Evolutionary conservation across 768 basidiomycete genomes (phyloP).

Genomic region (Symmetrospora coprosmae): DNA sequence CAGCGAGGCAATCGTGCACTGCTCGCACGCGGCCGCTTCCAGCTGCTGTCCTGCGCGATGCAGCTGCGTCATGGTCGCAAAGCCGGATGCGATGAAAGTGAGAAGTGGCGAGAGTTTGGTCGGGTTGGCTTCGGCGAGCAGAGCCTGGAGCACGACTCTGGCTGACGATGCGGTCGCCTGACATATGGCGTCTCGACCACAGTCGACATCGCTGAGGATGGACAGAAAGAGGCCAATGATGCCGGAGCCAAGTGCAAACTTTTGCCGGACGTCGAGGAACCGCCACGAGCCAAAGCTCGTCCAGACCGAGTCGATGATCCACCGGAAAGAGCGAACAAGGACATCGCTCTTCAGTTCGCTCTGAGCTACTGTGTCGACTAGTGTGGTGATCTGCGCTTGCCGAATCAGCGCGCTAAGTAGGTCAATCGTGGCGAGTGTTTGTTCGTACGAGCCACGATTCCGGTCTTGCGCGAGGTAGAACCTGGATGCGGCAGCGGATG

Average conservation of each 20-base stretch:
- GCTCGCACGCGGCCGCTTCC: conserved; percentile 55
- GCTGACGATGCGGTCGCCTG: neutral
- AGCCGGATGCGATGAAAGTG: conserved; percentile 52
- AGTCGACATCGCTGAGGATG: neutral
- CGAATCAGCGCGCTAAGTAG: neutral
- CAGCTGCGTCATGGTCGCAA: conserved; percentile 48
- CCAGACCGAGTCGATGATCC: neutral
- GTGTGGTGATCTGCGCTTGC: neutral
- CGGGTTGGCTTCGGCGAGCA: conserved; percentile 60
- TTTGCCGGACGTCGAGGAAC: neutral
- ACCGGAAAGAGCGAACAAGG: neutral
- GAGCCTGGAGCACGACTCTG: conserved; percentile 47
- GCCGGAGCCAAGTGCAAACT: too few species aligned
- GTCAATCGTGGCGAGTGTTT: neutral
- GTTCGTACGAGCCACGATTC: neutral
- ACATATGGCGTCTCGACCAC: neutral
- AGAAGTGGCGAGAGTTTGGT: conserved; percentile 71
- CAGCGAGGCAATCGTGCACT: conserved; percentile 55
- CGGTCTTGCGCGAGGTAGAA: neutral
- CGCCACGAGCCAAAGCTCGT: neutral
- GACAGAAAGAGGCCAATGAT: neutral
- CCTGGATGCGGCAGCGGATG: too few species aligned
- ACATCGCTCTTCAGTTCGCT: neutral
- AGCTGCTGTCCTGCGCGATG: conserved; percentile 52
- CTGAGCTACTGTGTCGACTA: neutral